These are phyloP conservation scores for Melampsora americana DNA, from an alignment of 1,284 basidiomycete species.

Conservation along the genomic window DNA sequence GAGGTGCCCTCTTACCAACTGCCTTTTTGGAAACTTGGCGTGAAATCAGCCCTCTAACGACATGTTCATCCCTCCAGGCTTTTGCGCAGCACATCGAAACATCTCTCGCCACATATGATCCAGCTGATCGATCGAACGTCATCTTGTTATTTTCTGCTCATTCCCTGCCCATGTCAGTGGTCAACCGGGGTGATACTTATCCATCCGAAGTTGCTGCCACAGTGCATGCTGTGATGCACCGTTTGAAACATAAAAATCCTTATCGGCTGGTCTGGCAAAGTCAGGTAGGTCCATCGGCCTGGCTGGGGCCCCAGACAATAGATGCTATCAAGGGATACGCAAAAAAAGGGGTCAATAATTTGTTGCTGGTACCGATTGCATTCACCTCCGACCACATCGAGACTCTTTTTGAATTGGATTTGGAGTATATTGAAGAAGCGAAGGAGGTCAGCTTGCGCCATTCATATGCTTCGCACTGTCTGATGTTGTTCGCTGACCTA, in stretches of 20 bases:
- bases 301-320: constrained; percentile 96
- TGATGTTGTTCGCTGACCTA: constrained; percentile 21
- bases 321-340: constrained; percentile 90
- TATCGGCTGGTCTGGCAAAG: constrained; percentile 97
- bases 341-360: constrained; percentile 77
- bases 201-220: constrained; percentile 91
- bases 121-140: constrained; percentile 65
- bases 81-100: constrained; percentile 82
- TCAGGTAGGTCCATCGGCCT: constrained; percentile 92
- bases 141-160: constrained; percentile 96
- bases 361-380: constrained; percentile 89
- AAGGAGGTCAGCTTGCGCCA: constrained; percentile 65
- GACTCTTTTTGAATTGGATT: constrained; percentile 92
- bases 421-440: constrained; percentile 89
- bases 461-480: constrained; percentile 33
- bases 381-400: constrained; percentile 99
- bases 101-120: constrained; percentile 76
- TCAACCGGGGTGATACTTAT: constrained; percentile 97
- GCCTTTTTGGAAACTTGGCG: not conserved
- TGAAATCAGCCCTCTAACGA: constrained; percentile 8
- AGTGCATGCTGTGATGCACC: constrained; percentile 82
- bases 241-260: constrained; percentile 71
- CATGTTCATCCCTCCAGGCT: constrained; percentile 60
- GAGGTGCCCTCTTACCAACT: constrained; percentile 63
- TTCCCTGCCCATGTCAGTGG: constrained; percentile 92